Base-by-base conservation (phyloP, 2,329 filamentous ascomycete species). In the Chrysosporium keratinophilum region DNA sequence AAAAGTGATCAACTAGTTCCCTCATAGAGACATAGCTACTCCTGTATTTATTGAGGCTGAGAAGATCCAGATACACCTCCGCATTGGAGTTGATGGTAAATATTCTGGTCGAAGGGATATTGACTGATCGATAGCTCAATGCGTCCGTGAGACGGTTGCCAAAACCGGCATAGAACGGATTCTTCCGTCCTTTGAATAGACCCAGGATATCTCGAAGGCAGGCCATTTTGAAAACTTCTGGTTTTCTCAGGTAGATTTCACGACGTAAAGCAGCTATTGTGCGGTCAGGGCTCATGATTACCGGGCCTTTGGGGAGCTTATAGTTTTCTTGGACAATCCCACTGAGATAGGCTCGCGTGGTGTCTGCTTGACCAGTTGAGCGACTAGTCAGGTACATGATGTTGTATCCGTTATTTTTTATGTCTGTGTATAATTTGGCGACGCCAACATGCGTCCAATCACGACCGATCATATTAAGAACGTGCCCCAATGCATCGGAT, bases 221-320 rank as follows among this genome's bases (percentile, higher is more conserved):
- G 1, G 93, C 89, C 94, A 98, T 98, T 72, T 98, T 98, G 80
- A 98, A 98, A 6, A 98, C 88, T 66, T 98, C 90, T 0, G 93
- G 94, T 68, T 98, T 97, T 51, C 93, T 82, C 23, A 98, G 77
- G 67, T 98, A 98, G 5, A 98, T 82, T 67, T 98, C 93, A 46
- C 93, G 83, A 54, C 93, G 80, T 31, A 98, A 72, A 0, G 93
- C 94, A 6, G 94, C 90, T 73, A 97, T 94, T 0, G 90, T 97
- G 52, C 93, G 80, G 69, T 98, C 93, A 0, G 93, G 94, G 35
- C 87, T 95, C 70, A 96, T 82, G 59, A 98, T 97, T 0, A 94
- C 94, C 0, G 93, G 93, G 0, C 94, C 93, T 60, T 85, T 85
- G 0, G 93, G 93, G 37, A 98, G 74, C 46, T 81, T 82, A 71